These are phyloP conservation scores for Boehmeria nivea DNA, from an alignment of 306 rosid genomes.

Conservation along the genomic window DNA sequence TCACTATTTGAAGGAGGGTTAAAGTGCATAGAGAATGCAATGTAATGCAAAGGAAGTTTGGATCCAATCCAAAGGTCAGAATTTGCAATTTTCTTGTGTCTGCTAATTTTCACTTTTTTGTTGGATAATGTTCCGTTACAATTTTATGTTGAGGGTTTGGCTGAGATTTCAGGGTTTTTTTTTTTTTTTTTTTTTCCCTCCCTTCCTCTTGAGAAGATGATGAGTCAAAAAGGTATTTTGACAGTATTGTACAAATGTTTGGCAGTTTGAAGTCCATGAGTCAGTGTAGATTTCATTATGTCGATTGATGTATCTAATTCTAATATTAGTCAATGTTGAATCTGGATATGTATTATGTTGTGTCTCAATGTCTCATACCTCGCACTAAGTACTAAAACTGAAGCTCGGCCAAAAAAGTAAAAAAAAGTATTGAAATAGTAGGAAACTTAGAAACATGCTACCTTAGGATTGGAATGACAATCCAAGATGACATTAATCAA, in stretches of 20 bases:
- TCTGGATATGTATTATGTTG: constrained; percentile 7
- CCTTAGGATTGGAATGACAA: too few species aligned
- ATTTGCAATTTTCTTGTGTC: constrained; percentile 8
- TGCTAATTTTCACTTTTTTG: constrained; percentile 5
- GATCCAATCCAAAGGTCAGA: constrained; percentile 4
- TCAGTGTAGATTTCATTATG: constrained; percentile 16
- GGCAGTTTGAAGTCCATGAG: constrained; percentile 33
- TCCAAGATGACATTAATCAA: too few species aligned
- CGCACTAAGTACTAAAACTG: too few species aligned
- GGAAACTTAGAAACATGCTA: too few species aligned
- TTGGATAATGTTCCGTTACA: neutral
- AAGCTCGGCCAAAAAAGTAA: too few species aligned
- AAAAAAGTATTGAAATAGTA: too few species aligned
- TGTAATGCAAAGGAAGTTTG: constrained; percentile 3
- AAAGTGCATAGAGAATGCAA: constrained; percentile 31
- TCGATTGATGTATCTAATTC: constrained; percentile 13
- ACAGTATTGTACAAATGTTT: constrained; percentile 47
- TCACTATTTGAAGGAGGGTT: constrained; percentile 41
- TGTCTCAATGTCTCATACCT: too few species aligned
- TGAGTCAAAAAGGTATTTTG: constrained; percentile 11
- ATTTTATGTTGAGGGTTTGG: constrained; percentile 21
- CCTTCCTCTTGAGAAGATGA: too few species aligned
- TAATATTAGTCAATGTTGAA: neutral
- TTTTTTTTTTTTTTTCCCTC: constrained; percentile 10
- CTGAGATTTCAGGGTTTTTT: constrained; percentile 19